Evolutionary conservation across 2,329 filamentous ascomycete species (phyloP).

Genomic region (Neopestalotiopsis clavispora): DNA sequence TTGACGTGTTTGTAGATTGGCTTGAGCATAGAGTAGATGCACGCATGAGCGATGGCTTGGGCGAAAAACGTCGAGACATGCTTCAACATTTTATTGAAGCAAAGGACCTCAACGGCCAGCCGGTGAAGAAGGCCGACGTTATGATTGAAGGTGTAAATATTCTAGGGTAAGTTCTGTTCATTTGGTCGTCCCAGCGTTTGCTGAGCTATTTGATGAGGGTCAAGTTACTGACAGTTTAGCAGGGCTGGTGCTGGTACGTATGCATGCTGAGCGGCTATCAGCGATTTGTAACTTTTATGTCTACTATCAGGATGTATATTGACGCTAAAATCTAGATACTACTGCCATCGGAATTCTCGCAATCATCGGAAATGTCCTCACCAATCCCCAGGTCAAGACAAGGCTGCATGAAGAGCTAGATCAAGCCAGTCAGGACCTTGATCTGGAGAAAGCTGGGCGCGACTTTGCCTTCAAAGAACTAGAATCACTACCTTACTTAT

Average conservation of each 20-base stretch:
- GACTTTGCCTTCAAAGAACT: background rate
- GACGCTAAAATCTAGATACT: background rate
- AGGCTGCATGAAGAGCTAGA: background rate
- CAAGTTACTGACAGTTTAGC: background rate
- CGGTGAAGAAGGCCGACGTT: background rate
- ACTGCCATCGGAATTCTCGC: background rate
- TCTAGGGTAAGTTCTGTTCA: background rate
- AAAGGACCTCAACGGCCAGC: background rate
- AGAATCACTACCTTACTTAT: background rate
- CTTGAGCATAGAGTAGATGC: background rate
- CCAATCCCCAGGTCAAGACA: background rate
- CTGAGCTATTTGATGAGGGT: background rate
- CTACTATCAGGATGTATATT: background rate
- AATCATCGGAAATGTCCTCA: background rate
- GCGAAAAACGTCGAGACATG: background rate
- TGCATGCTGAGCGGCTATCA: background rate
- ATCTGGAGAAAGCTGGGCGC: background rate
- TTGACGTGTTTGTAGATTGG: background rate
- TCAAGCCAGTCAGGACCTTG: background rate
- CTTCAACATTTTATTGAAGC: background rate
- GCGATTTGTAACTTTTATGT: background rate
- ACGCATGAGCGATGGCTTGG: background rate
- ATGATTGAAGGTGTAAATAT: background rate
- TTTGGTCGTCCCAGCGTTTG: background rate
- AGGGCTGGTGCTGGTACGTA: background rate